Conservation (phyloP, 352 stramenopile genomes). For the Phytophthora sojae region DNA sequence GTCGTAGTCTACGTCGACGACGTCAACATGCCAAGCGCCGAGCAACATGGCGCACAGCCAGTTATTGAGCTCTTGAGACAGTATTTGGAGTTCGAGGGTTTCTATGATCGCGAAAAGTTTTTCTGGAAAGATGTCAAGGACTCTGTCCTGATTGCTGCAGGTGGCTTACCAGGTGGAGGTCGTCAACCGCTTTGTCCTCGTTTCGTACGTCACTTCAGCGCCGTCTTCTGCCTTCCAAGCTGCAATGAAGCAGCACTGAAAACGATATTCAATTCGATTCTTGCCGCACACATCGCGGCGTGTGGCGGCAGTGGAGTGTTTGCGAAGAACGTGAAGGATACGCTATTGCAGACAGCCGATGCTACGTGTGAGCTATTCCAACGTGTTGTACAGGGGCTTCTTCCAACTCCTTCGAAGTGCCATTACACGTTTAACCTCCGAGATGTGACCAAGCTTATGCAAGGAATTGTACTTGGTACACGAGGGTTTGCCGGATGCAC, state of each 20-base stretch:
- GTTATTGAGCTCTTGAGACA: conserved; percentile 83
- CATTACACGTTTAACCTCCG: conserved; percentile 89
- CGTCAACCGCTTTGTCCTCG: conserved; percentile 64
- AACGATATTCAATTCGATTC: conserved; percentile 91
- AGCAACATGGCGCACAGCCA: conserved; percentile 79
- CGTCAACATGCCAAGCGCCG: conserved; percentile 89
- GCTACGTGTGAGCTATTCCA: conserved; percentile 72
- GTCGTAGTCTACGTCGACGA: conserved; percentile 92
- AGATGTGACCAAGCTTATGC: conserved; percentile 82
- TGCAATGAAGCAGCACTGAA: conserved; percentile 83
- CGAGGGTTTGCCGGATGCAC: conserved; percentile 23
- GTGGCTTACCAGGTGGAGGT: conserved; percentile 64
- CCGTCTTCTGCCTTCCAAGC: conserved; percentile 74
- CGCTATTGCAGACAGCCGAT: conserved; percentile 60
- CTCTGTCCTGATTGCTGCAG: conserved; percentile 70
- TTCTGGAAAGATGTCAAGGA: conserved; percentile 85
- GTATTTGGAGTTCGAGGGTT: conserved; percentile 69
- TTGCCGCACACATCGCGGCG: conserved; percentile 58
- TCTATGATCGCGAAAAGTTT: conserved; percentile 87
- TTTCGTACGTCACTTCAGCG: conserved; percentile 76
- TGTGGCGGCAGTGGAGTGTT: conserved; percentile 26
- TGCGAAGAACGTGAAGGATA: conserved; percentile 61
- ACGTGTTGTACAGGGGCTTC: conserved; percentile 56
- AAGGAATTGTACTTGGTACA: conserved; percentile 78
- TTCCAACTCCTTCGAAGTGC: conserved; percentile 82